Percentiles rank a stretch among this genome's conserved stretches.
phyloP scores from a whole-genome alignment of 257 asterid genomes.

The Ophiorrhiza pumila region DNA sequence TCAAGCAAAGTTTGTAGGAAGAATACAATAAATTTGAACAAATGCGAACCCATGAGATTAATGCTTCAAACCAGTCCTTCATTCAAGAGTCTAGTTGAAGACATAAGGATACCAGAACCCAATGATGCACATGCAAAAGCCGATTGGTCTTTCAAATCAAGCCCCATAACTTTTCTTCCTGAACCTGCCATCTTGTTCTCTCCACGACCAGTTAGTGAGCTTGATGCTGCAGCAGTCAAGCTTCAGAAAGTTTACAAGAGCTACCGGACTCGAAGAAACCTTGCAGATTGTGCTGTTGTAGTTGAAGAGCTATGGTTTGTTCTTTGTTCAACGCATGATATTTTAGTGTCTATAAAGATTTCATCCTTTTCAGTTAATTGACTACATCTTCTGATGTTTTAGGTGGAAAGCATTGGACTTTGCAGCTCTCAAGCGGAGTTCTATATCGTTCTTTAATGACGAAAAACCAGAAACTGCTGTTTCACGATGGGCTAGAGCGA shows the following conservation, averaged over 20 bases:
- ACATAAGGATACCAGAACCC: constrained; percentile 25
- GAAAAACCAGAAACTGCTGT: constrained; percentile 86
- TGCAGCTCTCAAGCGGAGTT: constrained; percentile 76
- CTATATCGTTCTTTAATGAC: constrained; percentile 71
- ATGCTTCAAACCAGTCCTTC: constrained; percentile 56
- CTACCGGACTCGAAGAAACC: constrained; percentile 79
- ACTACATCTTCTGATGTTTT: constrained; percentile 11
- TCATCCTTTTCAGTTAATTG: constrained; percentile 15
- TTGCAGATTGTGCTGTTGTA: constrained; percentile 96
- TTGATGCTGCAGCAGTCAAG: constrained; percentile 86
- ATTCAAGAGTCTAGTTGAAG: constrained; percentile 59
- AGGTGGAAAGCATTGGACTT: constrained; percentile 98
- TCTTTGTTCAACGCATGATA: constrained; percentile 25
- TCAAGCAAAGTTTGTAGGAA: constrained; percentile 41
- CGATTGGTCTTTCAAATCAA: neutral
- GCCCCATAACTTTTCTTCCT: constrained; percentile 38
- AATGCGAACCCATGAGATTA: constrained; percentile 60
- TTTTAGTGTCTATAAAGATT: neutral
- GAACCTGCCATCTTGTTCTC: constrained; percentile 59
- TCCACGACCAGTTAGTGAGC: constrained; percentile 73
- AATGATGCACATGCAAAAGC: constrained; percentile 10
- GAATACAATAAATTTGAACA: constrained; percentile 49
- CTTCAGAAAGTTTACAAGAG: constrained; percentile 92
- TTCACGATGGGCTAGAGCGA: constrained; percentile 93
- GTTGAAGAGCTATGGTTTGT: constrained; percentile 95